phyloP scores from a whole-genome alignment of 768 basidiomycete genomes.

The Udeniomyces megalosporus region DNA sequence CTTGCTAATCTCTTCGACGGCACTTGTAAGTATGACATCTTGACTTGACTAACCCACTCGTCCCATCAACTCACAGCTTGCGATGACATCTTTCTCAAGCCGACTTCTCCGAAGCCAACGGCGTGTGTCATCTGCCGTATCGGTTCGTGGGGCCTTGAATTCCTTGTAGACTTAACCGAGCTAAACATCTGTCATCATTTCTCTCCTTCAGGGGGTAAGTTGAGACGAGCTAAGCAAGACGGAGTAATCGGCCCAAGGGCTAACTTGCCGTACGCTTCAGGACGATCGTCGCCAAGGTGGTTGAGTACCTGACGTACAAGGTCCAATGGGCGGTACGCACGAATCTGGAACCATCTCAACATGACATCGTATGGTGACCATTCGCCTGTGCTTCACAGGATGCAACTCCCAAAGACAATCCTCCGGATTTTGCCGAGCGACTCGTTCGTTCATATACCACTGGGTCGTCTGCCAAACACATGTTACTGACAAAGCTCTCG shows the following conservation, averaged over 20 bases:
- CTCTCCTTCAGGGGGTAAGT: slow-evolving; percentile 17
- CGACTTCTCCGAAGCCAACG: no score
- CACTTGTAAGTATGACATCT: neutral
- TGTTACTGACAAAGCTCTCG: no score
- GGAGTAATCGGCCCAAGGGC: neutral
- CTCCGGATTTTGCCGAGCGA: slow-evolving; percentile 70
- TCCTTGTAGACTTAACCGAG: slow-evolving; percentile 40
- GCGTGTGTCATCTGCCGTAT: neutral
- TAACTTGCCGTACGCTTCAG: slow-evolving; percentile 26
- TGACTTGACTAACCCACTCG: neutral
- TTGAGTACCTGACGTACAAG: slow-evolving; percentile 81
- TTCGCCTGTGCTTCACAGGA: slow-evolving; percentile 30
- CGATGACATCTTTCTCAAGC: no score
- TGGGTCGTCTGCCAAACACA: no score
- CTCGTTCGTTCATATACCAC: no score
- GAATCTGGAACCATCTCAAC: neutral
- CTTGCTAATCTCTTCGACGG: slow-evolving; percentile 39
- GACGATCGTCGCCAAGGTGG: slow-evolving; percentile 66
- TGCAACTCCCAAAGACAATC: slow-evolving; percentile 54
- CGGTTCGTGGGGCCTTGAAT: slow-evolving; percentile 36
- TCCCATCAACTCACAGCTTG: neutral
- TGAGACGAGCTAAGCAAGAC: neutral
- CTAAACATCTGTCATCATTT: neutral
- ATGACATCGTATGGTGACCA: neutral
- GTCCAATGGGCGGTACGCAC: slow-evolving; percentile 40